These are phyloP conservation scores for Spongospora subterranea DNA, from an alignment of 208 protist genomes.

Conservation along the genomic window DNA sequence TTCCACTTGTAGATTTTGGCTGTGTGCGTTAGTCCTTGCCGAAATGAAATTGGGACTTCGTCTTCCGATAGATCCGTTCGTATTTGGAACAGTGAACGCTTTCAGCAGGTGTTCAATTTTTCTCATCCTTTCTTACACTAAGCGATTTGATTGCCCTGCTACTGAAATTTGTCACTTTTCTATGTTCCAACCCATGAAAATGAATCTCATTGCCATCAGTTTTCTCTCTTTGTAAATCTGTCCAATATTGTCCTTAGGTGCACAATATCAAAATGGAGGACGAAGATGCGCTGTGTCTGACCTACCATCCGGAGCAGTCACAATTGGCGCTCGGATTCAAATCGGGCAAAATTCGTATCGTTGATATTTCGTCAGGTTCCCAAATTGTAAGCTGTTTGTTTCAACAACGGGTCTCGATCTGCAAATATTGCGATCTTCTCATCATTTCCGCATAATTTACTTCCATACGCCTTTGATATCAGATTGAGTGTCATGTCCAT, in stretches of 20 bases:
- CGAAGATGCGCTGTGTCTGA: background rate
- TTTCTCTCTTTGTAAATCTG: background rate
- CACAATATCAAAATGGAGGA: background rate
- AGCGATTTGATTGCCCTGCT: no score
- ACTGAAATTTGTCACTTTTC: no score
- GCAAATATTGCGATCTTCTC: background rate
- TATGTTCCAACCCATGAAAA: no score
- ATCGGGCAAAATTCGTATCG: constrained; percentile 42
- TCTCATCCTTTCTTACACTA: no score
- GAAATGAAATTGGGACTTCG: background rate
- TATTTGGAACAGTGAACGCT: background rate
- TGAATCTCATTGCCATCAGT: no score
- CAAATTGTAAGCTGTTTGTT: background rate
- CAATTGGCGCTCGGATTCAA: constrained; percentile 34
- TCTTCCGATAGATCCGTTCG: constrained; percentile 10
- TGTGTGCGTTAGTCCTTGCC: background rate
- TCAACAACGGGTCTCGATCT: no score
- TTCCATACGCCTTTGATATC: background rate
- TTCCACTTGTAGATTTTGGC: background rate
- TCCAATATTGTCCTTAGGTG: background rate
- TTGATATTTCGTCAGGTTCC: constrained; percentile 15
- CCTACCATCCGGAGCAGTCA: background rate
- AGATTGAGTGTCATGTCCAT: background rate
- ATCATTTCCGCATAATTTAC: background rate
- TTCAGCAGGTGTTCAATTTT: background rate